Evolutionary conservation across 305 asterid genomes (phyloP).

Genomic region (Fraxinus ornus): DNA sequence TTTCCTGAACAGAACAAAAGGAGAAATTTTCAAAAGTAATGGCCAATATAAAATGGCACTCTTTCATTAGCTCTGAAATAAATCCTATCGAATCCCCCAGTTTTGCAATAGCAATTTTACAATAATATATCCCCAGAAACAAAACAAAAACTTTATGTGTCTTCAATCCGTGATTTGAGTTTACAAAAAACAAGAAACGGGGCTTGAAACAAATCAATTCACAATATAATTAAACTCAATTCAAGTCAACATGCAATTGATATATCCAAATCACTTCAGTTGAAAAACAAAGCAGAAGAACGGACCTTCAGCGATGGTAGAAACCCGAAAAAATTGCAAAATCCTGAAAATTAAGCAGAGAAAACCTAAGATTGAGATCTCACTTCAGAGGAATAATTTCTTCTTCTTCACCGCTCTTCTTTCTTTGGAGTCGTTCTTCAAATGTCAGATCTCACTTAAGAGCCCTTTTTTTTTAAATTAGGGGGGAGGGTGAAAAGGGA

Average conservation of each 20-base stretch:
- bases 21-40: neutral
- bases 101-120: neutral
- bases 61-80: neutral
- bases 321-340: too few species aligned
- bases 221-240: constrained; percentile 9
- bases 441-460: too few species aligned
- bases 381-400: too few species aligned
- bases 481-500: too few species aligned
- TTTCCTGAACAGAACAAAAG: neutral
- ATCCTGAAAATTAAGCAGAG: too few species aligned
- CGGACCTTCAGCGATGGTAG: too few species aligned
- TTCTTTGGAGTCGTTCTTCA: too few species aligned
- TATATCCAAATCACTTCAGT: too few species aligned
- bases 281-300: too few species aligned
- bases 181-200: neutral
- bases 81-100: neutral
- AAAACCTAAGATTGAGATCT: too few species aligned
- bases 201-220: neutral
- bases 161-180: neutral
- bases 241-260: constrained; percentile 34
- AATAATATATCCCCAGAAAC: neutral
- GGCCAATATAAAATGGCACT: neutral
- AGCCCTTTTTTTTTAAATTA: too few species aligned
- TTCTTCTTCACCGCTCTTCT: too few species aligned
- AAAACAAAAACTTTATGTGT: neutral